phyloP scores from a whole-genome alignment of 75 land plant species.

The Ceratopteris richardii region DNA sequence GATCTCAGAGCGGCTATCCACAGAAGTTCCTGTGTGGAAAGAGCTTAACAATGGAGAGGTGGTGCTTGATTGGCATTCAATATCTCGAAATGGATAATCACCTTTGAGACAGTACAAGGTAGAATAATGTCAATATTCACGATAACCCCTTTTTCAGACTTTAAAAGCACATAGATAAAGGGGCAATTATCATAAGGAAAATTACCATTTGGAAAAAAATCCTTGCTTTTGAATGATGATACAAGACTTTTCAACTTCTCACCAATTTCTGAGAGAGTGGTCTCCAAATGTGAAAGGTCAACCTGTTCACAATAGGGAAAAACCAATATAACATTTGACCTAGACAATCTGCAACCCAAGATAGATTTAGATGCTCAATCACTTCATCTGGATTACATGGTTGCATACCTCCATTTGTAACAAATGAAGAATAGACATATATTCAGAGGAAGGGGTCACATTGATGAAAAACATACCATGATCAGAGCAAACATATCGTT shows the following conservation, averaged over 20 bases:
- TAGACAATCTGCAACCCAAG: no score
- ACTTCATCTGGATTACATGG: no score
- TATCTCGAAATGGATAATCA: background rate
- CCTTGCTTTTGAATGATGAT: background rate
- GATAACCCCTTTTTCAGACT: no score
- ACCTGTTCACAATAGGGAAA: background rate
- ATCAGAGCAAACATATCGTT: no score
- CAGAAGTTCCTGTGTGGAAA: background rate
- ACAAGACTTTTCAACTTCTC: background rate
- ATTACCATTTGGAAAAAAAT: background rate
- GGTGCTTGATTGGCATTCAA: constrained; percentile 1
- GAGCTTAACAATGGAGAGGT: constrained; percentile 7
- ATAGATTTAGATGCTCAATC: no score
- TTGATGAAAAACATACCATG: no score
- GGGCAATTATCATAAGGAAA: no score
- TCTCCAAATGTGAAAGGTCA: background rate
- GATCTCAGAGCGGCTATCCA: constrained; percentile 1
- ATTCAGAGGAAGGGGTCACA: no score
- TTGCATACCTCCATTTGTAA: background rate
- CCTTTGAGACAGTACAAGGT: background rate
- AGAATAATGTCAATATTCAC: no score
- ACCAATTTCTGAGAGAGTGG: background rate
- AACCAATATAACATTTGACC: no score
- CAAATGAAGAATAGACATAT: background rate
- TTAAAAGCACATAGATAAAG: no score